Evolutionary conservation across 352 stramenopile species (phyloP).

Genomic region (Achlya hypogyna): DNA sequence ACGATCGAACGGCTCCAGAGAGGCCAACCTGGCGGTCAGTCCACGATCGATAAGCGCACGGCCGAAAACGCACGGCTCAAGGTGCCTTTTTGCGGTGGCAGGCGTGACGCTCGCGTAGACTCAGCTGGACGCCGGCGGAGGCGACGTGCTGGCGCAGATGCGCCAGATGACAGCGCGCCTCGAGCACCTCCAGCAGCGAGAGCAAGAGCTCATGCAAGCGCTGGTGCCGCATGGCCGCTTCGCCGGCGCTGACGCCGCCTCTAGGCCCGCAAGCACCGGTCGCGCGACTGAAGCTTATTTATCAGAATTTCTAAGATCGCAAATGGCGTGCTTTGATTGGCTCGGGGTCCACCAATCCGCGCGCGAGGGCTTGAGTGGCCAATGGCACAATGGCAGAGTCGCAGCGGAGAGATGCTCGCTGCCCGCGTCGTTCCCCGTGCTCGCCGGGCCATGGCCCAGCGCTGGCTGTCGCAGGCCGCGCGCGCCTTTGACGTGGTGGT

Average conservation of each 20-base stretch:
- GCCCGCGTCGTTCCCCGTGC: neutral
- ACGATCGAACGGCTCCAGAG: conserved; percentile 17
- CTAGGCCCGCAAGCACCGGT: conserved; percentile 10
- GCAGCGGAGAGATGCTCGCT: neutral
- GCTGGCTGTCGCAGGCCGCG: neutral
- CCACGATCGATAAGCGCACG: conserved; percentile 23
- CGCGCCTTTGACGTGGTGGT: conserved; percentile 75
- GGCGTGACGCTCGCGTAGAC: neutral
- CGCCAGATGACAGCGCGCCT: conserved; percentile 42
- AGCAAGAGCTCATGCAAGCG: conserved; percentile 76
- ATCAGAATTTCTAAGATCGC: neutral
- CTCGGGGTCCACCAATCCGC: neutral
- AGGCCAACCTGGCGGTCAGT: conserved; percentile 16
- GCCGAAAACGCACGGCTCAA: conserved; percentile 16
- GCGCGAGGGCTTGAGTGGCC: neutral
- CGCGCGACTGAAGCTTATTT: too few species aligned
- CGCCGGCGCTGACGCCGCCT: neutral
- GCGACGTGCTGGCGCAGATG: conserved; percentile 18
- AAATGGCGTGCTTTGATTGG: neutral
- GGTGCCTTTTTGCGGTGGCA: neutral
- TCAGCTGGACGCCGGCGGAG: neutral
- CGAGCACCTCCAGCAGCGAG: conserved; percentile 57
- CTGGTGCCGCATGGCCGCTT: conserved; percentile 28
- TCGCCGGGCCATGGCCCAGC: neutral
- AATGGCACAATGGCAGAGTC: neutral